Evolutionary conservation across 805 yeast genomes (phyloP).

Genomic region (Starmerella gropengiesseri): DNA sequence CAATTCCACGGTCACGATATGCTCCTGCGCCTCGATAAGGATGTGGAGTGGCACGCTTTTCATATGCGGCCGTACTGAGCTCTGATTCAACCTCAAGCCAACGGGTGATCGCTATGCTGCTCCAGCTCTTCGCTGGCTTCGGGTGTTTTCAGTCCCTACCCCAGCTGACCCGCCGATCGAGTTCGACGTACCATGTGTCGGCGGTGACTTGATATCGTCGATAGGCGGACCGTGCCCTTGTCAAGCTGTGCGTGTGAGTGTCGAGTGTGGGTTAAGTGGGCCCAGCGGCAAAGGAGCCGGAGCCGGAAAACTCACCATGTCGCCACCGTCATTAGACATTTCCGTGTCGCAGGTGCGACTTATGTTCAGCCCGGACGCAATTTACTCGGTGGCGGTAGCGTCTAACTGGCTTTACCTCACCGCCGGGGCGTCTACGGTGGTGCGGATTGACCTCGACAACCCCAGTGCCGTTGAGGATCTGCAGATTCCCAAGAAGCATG

Average conservation of each 20-base stretch:
- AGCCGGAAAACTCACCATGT: background rate
- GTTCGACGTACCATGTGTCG: no score
- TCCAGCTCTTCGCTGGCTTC: no score
- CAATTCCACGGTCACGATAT: slow-evolving; percentile 69
- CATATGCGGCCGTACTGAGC: slow-evolving; percentile 4
- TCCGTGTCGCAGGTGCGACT: slow-evolving; percentile 39
- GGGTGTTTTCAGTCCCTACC: no score
- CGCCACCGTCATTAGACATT: slow-evolving; percentile 23
- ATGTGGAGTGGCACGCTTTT: slow-evolving; percentile 72
- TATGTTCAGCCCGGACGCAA: slow-evolving; percentile 38
- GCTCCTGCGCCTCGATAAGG: slow-evolving; percentile 82
- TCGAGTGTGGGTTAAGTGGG: no score
- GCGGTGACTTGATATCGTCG: no score
- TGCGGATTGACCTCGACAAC: slow-evolving; percentile 52
- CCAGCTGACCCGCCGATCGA: no score
- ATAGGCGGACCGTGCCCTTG: no score
- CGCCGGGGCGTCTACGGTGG: slow-evolving; percentile 42
- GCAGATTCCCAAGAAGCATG: slow-evolving; percentile 26
- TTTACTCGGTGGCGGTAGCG: slow-evolving; percentile 43
- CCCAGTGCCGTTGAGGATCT: slow-evolving; percentile 48
- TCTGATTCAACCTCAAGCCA: background rate
- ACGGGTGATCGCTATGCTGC: no score
- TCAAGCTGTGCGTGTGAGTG: no score
- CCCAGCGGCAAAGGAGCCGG: no score
- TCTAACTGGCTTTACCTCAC: slow-evolving; percentile 48